Base-by-base conservation (phyloP, 441 rosid genomes). In the Euphorbia celastroides region DNA sequence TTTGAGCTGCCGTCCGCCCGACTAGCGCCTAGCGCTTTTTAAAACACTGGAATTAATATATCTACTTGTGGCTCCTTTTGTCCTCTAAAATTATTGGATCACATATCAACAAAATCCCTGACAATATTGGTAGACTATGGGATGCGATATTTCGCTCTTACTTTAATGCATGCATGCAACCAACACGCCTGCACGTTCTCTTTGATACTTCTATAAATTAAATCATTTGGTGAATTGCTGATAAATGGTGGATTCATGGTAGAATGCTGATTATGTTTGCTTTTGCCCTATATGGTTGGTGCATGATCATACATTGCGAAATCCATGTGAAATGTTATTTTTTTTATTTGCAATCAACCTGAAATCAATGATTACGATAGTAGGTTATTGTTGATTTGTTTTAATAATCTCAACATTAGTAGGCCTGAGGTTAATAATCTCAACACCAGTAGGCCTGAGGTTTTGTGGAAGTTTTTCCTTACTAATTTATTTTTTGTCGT, bases 151-250 rank as follows among this genome's bases (percentile, higher is more conserved):
- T 23, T 46, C 26, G 22, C 56, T 19, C 42, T 14, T 27, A 44
- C 27, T 50, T 10, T 55, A 20, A 9, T 38, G n/a, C 58, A 50
- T 48, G 41, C 36, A 44, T 28, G 23, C 16, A 36, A 36, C 7
- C 12, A 36, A 7, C 42, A 36, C 42, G n/a, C n/a, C 8, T 19
- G 5, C n/a, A 11, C n/a, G 19, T 44, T 17, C 17, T 4, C 17
- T 57, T 31, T 57, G 44, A 22, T 14, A 42, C 17, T 32, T 48
- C 50, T 60, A 6, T 57, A 41, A 26, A 38, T 23, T n/a, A 13
- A 42, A 28, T 31, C 22, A 36, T 60, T 60, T 66, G 42, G 70
- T 61, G 11, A 59, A 32, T 26, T 71, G 74, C n/a, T 5, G 34
- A 41, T 48, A 36, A 14, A 38, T 58, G 32, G 23, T 51, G 46